Evolutionary conservation across 768 basidiomycete species (phyloP).

Genomic region (Porphyrellus cyaneotinctus): DNA sequence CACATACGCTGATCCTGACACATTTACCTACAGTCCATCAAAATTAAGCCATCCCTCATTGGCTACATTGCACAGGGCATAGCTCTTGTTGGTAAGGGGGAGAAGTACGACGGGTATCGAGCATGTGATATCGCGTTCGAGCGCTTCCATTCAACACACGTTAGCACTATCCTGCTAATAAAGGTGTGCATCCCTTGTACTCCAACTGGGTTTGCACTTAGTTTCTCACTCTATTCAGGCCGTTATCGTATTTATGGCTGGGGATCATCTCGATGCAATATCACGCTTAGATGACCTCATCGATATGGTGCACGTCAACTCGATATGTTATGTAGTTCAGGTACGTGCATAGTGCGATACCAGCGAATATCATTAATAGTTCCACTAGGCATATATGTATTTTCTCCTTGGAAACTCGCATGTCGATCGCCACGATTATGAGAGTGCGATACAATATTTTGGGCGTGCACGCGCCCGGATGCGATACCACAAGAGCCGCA

Average conservation of each 20-base stretch:
- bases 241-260: conserved; percentile 1
- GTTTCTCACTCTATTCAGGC: background rate
- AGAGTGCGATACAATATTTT: background rate
- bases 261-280: background rate
- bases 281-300: conserved; percentile 5
- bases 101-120: conserved; percentile 1
- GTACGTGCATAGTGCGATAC: background rate
- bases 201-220: background rate
- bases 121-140: conserved; percentile 2
- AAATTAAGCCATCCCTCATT: background rate
- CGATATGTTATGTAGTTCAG: conserved; percentile 3
- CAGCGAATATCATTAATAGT: background rate
- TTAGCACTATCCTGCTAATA: conserved; percentile 2
- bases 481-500: background rate
- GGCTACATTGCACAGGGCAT: background rate
- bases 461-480: background rate
- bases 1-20: background rate
- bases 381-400: conserved; percentile 5
- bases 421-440: background rate
- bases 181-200: conserved; percentile 1
- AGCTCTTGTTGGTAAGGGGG: background rate
- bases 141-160: conserved; percentile 1
- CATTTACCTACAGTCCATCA: background rate
- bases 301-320: background rate
- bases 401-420: conserved; percentile 1